phyloP scores from a whole-genome alignment of 148 eudicot species.

The Vaccinium vitisidaea region DNA sequence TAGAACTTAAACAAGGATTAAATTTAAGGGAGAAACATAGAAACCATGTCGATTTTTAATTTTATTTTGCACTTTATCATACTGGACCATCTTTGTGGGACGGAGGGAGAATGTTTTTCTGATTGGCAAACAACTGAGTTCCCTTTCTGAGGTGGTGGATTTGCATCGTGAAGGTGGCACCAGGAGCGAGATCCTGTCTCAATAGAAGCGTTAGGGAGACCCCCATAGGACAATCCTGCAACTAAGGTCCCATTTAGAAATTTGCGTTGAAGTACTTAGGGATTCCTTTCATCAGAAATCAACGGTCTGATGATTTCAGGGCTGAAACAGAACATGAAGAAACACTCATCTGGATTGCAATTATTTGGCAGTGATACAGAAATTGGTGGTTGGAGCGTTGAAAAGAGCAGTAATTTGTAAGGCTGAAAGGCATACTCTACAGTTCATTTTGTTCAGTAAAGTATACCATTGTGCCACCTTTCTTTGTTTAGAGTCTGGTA shows the following conservation, averaged over 20 bases:
- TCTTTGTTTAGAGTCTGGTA: not conserved
- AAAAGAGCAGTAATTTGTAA: not conserved
- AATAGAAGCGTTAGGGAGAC: not conserved
- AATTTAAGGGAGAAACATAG: not conserved
- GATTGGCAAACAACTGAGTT: no score
- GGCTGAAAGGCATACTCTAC: not conserved
- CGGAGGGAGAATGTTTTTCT: no score
- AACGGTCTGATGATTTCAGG: not conserved
- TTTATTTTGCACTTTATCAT: not conserved
- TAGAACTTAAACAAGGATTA: not conserved
- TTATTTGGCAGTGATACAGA: not conserved
- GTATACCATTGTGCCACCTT: not conserved
- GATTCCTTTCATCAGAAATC: not conserved
- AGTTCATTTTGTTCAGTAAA: not conserved
- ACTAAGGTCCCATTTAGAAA: slow-evolving; percentile 2
- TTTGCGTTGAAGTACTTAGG: not conserved
- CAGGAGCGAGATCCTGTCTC: not conserved
- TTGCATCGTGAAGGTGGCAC: slow-evolving; percentile 90
- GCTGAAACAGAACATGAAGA: not conserved
- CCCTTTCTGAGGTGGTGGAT: no score
- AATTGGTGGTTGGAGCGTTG: not conserved
- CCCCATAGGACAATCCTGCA: not conserved
- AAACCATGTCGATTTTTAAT: not conserved
- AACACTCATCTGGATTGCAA: not conserved
- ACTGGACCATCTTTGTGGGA: no score